Percentiles rank a stretch among this genome's conserved stretches.
phyloP scores from a whole-genome alignment of 805 yeast genomes.

The Candida xiaguanensis region DNA sequence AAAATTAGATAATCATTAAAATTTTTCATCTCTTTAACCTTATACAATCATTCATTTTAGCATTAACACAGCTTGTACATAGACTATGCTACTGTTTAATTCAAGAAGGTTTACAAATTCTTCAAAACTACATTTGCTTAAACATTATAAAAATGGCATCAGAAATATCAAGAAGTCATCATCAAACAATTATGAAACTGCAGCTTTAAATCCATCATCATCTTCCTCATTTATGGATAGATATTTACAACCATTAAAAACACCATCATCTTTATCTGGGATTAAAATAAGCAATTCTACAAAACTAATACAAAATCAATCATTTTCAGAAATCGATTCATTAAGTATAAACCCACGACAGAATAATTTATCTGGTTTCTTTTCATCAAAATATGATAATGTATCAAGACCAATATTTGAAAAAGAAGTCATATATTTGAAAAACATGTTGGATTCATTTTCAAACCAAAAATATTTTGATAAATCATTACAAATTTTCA shows the following conservation, averaged over 20 bases:
- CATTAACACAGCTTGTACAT: no score
- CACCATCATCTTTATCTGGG: not conserved
- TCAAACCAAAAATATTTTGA: constrained; percentile 59
- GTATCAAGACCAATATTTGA: constrained; percentile 44
- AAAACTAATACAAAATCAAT: constrained; percentile 6
- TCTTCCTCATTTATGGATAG: constrained; percentile 1
- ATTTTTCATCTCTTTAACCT: not conserved
- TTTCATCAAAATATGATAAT: constrained; percentile 39
- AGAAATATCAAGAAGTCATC: constrained; percentile 4
- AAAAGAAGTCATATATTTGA: constrained; percentile 60
- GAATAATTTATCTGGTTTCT: constrained; percentile 1
- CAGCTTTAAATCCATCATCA: constrained; percentile 1
- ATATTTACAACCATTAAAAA: constrained; percentile 6
- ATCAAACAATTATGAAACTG: constrained; percentile 2
- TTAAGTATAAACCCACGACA: not conserved
- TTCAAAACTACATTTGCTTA: not conserved
- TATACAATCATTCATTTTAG: not conserved
- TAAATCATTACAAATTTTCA: constrained; percentile 67
- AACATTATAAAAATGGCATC: not conserved
- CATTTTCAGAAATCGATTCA: constrained; percentile 12
- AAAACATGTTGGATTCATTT: constrained; percentile 79
- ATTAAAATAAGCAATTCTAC: not conserved
- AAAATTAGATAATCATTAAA: not conserved
- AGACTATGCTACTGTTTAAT: constrained; percentile 5
- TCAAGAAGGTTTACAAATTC: not conserved